Evolutionary conservation across 164 flowering plant species (phyloP), one percentile per base, ranked within the genome.

Genomic region (Stephania cephalantha): DNA sequence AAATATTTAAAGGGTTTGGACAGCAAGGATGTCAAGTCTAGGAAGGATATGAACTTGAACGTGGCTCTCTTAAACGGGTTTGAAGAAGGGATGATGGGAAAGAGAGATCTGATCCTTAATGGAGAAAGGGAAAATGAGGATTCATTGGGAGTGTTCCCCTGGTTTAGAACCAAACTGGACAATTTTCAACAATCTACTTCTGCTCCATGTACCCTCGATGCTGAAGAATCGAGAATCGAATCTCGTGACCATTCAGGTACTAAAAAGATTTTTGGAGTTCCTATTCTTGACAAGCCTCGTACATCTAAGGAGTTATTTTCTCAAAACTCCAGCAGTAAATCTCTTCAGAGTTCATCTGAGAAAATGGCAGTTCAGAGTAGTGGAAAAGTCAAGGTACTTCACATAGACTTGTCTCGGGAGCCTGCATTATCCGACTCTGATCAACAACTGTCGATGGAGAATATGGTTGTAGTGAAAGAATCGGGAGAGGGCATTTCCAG

Each of bases 191-290:
- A 76, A 71, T 6, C 52, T 63, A 71, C 76, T 17, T 80, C 81
- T 1, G 73, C 78, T 71, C 77, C 87, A 53, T 69, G 74, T 78
- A 46, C 77, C 10, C 66, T 70, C 76, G 76, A 78, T 76, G 70
- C 55, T 71, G 85, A 76, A 46, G 22, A 75, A 5, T 71, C 79
- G 50, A 81, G 58, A 76, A 48, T n/a, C 45, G 84, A 84, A 75
- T 45, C 11, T 8, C 73, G 70, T 53, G 83, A 81, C 68, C 42
- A 76, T 44, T 78, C 75, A 18, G 55, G 79, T 69, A 74, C 58
- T 74, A 80, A 72, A 69, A 91, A 88, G 76, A 84, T 87, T 80
- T 80, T 87, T 73, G 94, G 96, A n/a, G 70, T 88, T 84, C 85
- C 97, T 48, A 83, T 89, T 72, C 84, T 85, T 72, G 87, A 79